These are phyloP conservation scores for Phaffia rhodozyma DNA, from an alignment of 1,284 basidiomycete genomes.

Conservation along the genomic window DNA sequence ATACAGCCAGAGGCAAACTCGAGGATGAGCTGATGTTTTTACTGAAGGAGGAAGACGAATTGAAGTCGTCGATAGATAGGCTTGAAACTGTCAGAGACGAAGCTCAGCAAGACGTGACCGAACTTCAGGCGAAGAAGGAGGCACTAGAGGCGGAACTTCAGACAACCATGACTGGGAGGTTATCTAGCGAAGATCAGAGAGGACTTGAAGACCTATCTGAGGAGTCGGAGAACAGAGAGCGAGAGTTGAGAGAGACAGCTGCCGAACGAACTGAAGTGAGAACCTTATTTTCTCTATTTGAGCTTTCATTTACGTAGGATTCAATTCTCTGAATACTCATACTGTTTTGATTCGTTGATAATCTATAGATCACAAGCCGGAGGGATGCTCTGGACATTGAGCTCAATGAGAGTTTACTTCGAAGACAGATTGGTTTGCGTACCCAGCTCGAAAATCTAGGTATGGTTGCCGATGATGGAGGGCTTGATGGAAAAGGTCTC, in stretches of 20 bases:
- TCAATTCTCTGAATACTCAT: not conserved
- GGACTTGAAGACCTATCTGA: conserved; percentile 58
- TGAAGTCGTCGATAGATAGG: conserved; percentile 41
- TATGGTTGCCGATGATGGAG: conserved; percentile 47
- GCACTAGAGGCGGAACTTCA: conserved; percentile 61
- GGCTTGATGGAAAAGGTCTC: conserved; percentile 48
- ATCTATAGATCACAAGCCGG: conserved; percentile 53
- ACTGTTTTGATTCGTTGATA: no score
- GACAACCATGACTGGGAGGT: conserved; percentile 59
- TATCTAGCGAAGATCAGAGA: conserved; percentile 60
- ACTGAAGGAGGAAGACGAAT: conserved; percentile 48
- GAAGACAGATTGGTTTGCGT: conserved; percentile 64
- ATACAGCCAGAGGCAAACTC: conserved; percentile 56
- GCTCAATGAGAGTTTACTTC: conserved; percentile 72
- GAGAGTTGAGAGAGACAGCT: conserved; percentile 54
- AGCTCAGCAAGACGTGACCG: conserved; percentile 18
- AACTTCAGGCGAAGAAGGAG: conserved; percentile 37
- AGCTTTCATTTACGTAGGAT: not conserved
- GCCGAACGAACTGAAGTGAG: conserved; percentile 60
- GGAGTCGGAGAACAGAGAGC: conserved; percentile 63
- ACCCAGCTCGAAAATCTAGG: conserved; percentile 62
- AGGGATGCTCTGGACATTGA: conserved; percentile 84
- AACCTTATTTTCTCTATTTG: not conserved
- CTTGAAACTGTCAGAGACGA: conserved; percentile 43
- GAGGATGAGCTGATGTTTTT: conserved; percentile 52